Base-by-base conservation (phyloP, 1,284 basidiomycete species). In the Melampsora larici-populina region DNA sequence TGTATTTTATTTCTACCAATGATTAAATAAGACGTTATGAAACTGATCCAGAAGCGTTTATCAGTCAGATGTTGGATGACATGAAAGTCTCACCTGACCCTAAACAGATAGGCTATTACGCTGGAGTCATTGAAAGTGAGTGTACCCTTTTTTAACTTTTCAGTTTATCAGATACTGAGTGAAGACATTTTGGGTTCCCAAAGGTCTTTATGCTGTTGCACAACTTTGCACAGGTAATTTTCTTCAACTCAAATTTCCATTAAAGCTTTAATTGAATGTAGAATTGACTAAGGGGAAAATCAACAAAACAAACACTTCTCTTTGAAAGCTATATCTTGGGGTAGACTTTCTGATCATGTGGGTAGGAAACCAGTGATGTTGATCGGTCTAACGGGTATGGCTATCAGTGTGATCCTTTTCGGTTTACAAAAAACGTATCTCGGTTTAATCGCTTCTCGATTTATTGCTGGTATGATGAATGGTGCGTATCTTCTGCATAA, bases 301-400 rank as follows among this genome's bases (percentile, higher is more conserved):
- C 43, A 43, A 9, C 43, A 43, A 43, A 65, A 21, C 15, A 40
- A n/a, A n/a, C n/a, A n/a, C n/a, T n/a, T 65, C 48, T 79, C 7
- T 11, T 40, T 40, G 7, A 11, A 40, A 79, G 82, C 79, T 21
- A 51, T 81, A 17, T 78, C 71, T 49, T 81, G 80, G 80, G 80
- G 80, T 46, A 62, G 79, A 43, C 66, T 77, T 17, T 79, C 78
- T 6, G 80, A 43, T 43, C 43, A 43, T 2, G 43, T 43, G 15
- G 43, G 43, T 55, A n/a, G n/a, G n/a, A n/a, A n/a, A n/a, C n/a
- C n/a, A n/a, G n/a, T n/a, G n/a, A n/a, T n/a, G n/a, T n/a, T 81
- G 68, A 79, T 33, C 58, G 80, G 80, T 8, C 66, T 81, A 33
- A 48, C 60, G 15, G 80, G 80, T 7, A 33, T 79, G 33, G 73